Base-by-base conservation (phyloP, 1,139 yeast species). In the Yamadazyma pseudoaaseri region DNA sequence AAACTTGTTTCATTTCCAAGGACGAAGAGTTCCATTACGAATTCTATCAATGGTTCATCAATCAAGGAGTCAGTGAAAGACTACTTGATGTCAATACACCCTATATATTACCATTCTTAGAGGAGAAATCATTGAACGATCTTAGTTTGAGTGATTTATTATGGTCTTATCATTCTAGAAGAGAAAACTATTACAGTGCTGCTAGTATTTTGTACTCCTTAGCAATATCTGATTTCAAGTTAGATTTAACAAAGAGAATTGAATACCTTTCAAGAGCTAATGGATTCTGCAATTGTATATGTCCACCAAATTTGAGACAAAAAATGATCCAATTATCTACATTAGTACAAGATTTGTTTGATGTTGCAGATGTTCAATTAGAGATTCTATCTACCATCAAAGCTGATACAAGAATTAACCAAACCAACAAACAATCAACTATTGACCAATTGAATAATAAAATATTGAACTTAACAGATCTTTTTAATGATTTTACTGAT, bases 211-310 rank as follows among this genome's bases (percentile, higher is more conserved):
- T 94, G 38, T 84, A 82, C 48, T 71, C 79, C 6, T 64, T 92
- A 42, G 83, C 97, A 0, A 67, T 79, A 15, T 81, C 95, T 17
- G 84, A 81, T 35, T 89, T 89, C 56, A 73, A 74, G 10, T 68
- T 92, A 36, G 63, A 73, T 26, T 70, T 92, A 42, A 71, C 75
- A 26, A 83, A 84, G 48, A 75, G 98, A 56, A 82, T 92, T 31
- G 97, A 90, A 56, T 89, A 77, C 52, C 70, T 92, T 39, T 86
- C 97, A 1, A 76, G 97, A 45, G 97, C 97, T 1, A 85, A 84
- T 55, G 96, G 96, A 3, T 90, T 86, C 64, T 86, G 96, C 54
- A 86, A 86, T 51, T 83, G 95, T 56, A 80, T 79, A 20, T 81
- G 92, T 44, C 84, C 94, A 15, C 89, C 94, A 20, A 78, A 74